phyloP scores from a whole-genome alignment of 2,329 filamentous ascomycete genomes.

The Xylariaceae sp. region DNA sequence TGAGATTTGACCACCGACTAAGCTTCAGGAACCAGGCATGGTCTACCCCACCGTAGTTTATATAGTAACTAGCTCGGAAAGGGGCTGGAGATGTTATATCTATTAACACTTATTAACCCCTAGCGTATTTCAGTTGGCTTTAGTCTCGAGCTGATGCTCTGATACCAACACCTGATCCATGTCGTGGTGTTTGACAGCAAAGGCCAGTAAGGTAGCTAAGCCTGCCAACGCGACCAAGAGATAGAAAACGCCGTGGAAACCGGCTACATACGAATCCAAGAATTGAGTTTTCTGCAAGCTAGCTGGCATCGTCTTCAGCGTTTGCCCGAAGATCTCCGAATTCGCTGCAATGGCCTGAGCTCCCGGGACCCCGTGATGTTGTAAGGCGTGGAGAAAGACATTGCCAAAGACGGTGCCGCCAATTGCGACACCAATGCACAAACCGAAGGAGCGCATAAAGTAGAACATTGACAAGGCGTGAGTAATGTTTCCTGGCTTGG shows the following conservation, averaged over 20 bases:
- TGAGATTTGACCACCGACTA: too few relatives aligned
- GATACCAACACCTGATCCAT: slow-evolving; percentile 3
- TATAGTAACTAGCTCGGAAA: too few relatives aligned
- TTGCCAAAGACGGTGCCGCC: slow-evolving; percentile 7
- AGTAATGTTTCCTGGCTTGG: background rate
- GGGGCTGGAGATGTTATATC: too few relatives aligned
- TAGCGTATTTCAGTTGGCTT: too few relatives aligned
- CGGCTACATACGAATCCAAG: slow-evolving; percentile 6
- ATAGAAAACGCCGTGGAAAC: slow-evolving; percentile 7
- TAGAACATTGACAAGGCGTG: slow-evolving; percentile 7
- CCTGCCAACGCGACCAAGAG: slow-evolving; percentile 5
- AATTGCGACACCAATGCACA: slow-evolving; percentile 8
- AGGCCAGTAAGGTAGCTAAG: slow-evolving; percentile 4
- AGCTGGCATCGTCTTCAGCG: slow-evolving; percentile 5
- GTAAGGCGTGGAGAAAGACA: slow-evolving; percentile 5
- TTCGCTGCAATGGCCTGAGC: slow-evolving; percentile 3
- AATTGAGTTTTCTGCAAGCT: slow-evolving; percentile 3
- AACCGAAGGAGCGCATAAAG: slow-evolving; percentile 8
- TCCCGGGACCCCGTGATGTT: slow-evolving; percentile 1
- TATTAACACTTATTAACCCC: too few relatives aligned
- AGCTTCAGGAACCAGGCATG: too few relatives aligned
- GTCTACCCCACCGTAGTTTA: too few relatives aligned
- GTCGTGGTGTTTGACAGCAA: slow-evolving; percentile 8
- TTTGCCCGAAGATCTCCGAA: slow-evolving; percentile 4
- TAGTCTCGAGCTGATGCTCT: background rate